These are phyloP conservation scores for Meyerozyma athensensis DNA, from an alignment of 1,139 yeast genomes.

Conservation along the genomic window DNA sequence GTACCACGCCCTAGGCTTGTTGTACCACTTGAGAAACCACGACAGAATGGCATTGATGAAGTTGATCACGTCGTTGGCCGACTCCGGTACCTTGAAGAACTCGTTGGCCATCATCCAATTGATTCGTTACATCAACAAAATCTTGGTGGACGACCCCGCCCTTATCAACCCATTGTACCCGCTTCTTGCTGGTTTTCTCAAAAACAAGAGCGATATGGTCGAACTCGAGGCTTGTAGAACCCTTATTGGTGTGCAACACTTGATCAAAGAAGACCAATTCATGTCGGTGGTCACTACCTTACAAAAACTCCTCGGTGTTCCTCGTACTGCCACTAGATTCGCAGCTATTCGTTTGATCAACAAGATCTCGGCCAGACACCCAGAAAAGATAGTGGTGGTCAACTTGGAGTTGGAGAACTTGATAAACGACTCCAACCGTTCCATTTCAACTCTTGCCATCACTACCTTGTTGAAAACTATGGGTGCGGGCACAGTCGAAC, in stretches of 20 bases:
- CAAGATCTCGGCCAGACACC: slow-evolving; percentile 75
- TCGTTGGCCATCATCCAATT: slow-evolving; percentile 80
- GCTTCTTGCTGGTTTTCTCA: slow-evolving; percentile 64
- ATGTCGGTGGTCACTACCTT: slow-evolving; percentile 64
- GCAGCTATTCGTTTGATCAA: slow-evolving; percentile 90
- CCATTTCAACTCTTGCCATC: slow-evolving; percentile 97
- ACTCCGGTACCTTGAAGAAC: slow-evolving; percentile 57
- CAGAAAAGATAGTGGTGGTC: slow-evolving; percentile 66
- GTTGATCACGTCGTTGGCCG: slow-evolving; percentile 75
- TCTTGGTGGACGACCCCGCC: slow-evolving; percentile 57
- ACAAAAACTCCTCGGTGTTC: slow-evolving; percentile 77
- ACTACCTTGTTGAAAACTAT: slow-evolving; percentile 95
- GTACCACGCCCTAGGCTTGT: slow-evolving; percentile 90
- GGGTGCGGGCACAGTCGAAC: slow-evolving; percentile 52
- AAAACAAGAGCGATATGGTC: slow-evolving; percentile 85
- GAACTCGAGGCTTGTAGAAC: slow-evolving; percentile 91
- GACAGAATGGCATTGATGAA: slow-evolving; percentile 94
- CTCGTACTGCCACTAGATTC: slow-evolving; percentile 85
- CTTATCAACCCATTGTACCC: slow-evolving; percentile 56
- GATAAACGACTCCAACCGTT: slow-evolving; percentile 83
- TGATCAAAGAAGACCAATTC: slow-evolving; percentile 59
- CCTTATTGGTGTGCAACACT: slow-evolving; percentile 57
- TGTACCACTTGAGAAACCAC: slow-evolving; percentile 83
- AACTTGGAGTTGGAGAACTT: slow-evolving; percentile 80
- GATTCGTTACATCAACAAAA: slow-evolving; percentile 74